These are phyloP conservation scores for Ascochyta viciae-villosae DNA, from an alignment of 2,329 filamentous ascomycete genomes.

Conservation along the genomic window DNA sequence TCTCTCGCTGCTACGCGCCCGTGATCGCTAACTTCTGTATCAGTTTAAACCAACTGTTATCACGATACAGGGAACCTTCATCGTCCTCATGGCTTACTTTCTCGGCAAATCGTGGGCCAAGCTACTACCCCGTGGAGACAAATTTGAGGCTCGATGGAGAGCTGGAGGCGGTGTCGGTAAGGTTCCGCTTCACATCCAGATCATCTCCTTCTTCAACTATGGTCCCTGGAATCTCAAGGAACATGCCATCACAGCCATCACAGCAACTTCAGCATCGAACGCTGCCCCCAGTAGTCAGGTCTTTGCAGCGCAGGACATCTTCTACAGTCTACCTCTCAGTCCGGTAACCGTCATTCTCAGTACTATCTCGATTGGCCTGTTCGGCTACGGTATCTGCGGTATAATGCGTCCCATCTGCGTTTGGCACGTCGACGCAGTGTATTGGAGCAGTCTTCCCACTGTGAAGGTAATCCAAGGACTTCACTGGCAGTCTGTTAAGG, in stretches of 20 bases:
- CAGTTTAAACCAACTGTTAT: constrained; percentile 25
- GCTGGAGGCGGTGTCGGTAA: constrained; percentile 19
- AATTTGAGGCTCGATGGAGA: constrained; percentile 24
- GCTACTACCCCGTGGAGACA: constrained; percentile 21
- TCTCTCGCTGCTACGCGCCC: neutral
- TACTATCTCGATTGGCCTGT: constrained; percentile 24
- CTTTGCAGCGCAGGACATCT: constrained; percentile 23
- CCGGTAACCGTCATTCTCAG: constrained; percentile 23
- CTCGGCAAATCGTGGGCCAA: constrained; percentile 22
- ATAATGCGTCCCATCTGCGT: constrained; percentile 24
- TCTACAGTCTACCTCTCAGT: constrained; percentile 19
- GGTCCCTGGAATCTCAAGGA: constrained; percentile 24
- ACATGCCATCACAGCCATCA: constrained; percentile 23
- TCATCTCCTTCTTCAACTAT: constrained; percentile 25
- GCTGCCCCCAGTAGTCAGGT: constrained; percentile 24
- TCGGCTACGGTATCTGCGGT: constrained; percentile 24
- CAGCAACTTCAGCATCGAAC: constrained; percentile 24
- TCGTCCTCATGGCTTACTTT: constrained; percentile 24
- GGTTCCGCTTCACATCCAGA: constrained; percentile 14
- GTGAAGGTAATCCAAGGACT: constrained; percentile 26
- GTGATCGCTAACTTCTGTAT: neutral
- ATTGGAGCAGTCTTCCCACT: constrained; percentile 25
- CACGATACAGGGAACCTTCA: constrained; percentile 26
- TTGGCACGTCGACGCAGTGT: constrained; percentile 26
- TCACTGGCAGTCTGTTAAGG: constrained; percentile 23